Percentiles rank a stretch among this genome's conserved stretches.
phyloP scores from a whole-genome alignment of 805 yeast genomes.

The Wilhelminamyces savonicus region DNA sequence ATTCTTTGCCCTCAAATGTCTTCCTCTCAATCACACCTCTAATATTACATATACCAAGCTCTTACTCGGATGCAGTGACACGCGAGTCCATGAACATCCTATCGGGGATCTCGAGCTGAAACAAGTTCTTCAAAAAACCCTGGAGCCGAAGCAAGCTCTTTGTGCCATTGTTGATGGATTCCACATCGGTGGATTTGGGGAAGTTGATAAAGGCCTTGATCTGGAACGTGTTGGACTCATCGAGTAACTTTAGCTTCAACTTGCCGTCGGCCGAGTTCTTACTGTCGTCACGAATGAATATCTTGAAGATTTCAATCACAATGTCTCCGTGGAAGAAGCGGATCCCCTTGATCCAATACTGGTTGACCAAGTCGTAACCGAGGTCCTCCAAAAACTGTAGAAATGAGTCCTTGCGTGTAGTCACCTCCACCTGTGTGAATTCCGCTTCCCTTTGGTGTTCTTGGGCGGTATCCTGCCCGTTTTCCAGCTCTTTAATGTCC shows the following conservation, averaged over 20 bases:
- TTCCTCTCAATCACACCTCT: too few relatives aligned
- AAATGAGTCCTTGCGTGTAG: constrained; percentile 26
- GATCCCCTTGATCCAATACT: constrained; percentile 56
- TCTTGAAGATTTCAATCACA: constrained; percentile 52
- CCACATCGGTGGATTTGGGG: constrained; percentile 67
- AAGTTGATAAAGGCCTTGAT: constrained; percentile 68
- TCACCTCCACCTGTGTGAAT: constrained; percentile 1
- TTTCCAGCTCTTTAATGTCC: too few relatives aligned
- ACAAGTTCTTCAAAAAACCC: constrained; percentile 58
- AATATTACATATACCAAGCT: too few relatives aligned
- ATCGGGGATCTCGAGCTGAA: constrained; percentile 69
- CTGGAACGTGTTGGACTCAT: constrained; percentile 50
- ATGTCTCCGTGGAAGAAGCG: constrained; percentile 57
- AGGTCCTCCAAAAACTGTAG: constrained; percentile 48
- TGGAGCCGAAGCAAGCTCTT: constrained; percentile 57
- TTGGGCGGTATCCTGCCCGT: too few relatives aligned
- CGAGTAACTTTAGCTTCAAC: constrained; percentile 34
- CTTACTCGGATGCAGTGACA: constrained; percentile 31
- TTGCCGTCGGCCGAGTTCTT: constrained; percentile 14
- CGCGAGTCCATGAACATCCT: constrained; percentile 78
- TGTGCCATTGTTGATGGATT: constrained; percentile 58
- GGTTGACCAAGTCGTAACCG: constrained; percentile 63
- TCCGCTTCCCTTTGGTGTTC: neutral
- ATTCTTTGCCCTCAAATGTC: too few relatives aligned
- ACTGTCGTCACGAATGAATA: constrained; percentile 32